Evolutionary conservation across 2,329 filamentous ascomycete species (phyloP), one percentile per base, ranked within the genome.

Genomic region (Fusarium aywerte): DNA sequence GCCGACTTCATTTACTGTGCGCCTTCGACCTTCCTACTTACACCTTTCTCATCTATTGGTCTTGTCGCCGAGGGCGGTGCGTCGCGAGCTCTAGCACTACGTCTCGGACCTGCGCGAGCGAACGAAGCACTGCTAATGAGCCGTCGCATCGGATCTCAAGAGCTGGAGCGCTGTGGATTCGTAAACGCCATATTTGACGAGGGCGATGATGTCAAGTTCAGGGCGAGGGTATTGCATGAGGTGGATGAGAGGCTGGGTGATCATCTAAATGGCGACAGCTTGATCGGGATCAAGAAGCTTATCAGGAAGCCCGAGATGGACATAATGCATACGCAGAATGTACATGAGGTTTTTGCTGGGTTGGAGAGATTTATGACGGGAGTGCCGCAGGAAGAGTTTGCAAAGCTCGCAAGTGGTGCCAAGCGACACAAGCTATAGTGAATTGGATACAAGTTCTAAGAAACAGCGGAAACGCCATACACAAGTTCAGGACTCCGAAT

Each of bases 91-190:
- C 90, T 98, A 58, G 92, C 96, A 15, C 86, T 90, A 72, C 83
- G 95, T 1, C 83, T 98, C 23, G 96, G 96, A 1, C 85, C 93
- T 49, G 82, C 87, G 59, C 92, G 92, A 76, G 94, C 93, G 11
- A 97, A 96, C 75, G 96, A 98, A 83, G 95, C 96, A 13, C 85
- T 98, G 13, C 89, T 99, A 69, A 96, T 97, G 90, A 93, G 91
- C 73, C 92, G 91, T 78, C 85, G 89, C 42, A 92, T 98, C 71
- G 77, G 83, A 0, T 87, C 87, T 29, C 87, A 90, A 23, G 93
- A 97, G 75, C 83, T 98, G 29, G 83, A 94, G 65, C 81, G 84
- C 10, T 85, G 87, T 4, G 94, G 95, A 0, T 98, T 93, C 74
- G 92, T 96, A 42, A 98, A 97, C 73, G 91, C 90, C 78, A 84